Conservation (phyloP, 2,329 filamentous ascomycete species). For the Colletotrichum somersetense region DNA sequence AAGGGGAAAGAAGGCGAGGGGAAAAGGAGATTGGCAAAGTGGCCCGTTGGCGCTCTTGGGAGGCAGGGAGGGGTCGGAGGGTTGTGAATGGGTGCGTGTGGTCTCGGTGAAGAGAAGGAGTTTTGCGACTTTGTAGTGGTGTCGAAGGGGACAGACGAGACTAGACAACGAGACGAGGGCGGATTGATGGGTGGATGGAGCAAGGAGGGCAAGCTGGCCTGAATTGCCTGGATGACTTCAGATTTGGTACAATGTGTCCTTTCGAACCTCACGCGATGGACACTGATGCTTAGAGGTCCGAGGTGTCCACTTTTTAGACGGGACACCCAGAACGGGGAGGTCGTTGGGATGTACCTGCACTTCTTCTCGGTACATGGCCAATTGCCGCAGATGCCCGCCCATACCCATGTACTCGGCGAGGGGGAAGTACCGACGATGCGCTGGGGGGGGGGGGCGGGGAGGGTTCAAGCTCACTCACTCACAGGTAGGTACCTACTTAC, state of each 20-base stretch:
- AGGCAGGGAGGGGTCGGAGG: conserved; percentile 12
- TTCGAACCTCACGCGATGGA: conserved; percentile 40
- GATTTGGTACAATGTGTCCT: conserved; percentile 42
- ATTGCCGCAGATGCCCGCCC: conserved; percentile 9
- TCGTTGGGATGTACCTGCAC: conserved; percentile 33
- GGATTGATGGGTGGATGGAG: background rate
- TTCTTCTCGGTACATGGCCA: conserved; percentile 1
- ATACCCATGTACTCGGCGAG: conserved; percentile 14
- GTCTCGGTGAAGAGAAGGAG: conserved; percentile 10
- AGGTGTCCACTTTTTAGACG: conserved; percentile 40
- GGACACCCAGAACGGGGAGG: conserved; percentile 39
- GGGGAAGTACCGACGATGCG: conserved; percentile 26
- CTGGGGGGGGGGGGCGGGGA: background rate
- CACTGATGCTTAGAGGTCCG: conserved; percentile 34
- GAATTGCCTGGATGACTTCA: conserved; percentile 39
- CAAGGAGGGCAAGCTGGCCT: conserved; percentile 38
- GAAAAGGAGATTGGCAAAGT: conserved; percentile 24
- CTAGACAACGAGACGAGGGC: background rate
- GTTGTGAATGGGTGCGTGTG: conserved; percentile 10
- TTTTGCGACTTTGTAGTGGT: conserved; percentile 23
- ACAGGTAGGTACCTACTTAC: too few species aligned
- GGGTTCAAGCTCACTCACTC: background rate
- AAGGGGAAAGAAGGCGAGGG: background rate
- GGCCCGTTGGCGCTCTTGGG: conserved; percentile 27
- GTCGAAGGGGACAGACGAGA: conserved; percentile 17